These are phyloP conservation scores for Annona squamosa DNA, from an alignment of 164 flowering plant genomes.

Conservation along the genomic window DNA sequence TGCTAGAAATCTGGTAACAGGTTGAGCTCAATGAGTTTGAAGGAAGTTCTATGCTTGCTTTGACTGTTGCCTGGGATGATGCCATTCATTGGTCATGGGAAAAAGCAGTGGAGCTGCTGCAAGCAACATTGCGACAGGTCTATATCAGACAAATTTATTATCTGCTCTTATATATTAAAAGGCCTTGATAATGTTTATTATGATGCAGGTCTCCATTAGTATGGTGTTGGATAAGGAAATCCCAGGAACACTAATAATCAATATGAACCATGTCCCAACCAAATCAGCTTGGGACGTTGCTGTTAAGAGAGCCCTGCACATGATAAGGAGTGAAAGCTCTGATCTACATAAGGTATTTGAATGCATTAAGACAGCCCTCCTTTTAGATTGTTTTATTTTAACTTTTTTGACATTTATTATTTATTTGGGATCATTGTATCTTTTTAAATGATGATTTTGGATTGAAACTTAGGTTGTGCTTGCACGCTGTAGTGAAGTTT, in stretches of 20 bases:
- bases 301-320: conserved; percentile 62
- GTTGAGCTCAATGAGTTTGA: conserved; percentile 91
- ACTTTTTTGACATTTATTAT: neutral
- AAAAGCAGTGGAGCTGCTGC: conserved; percentile 46
- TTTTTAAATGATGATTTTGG: neutral
- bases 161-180: neutral
- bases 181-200: neutral
- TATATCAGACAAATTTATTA: neutral
- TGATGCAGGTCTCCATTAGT: conserved; percentile 50
- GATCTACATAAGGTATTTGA: conserved; percentile 57
- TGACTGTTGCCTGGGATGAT: conserved; percentile 85
- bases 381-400: neutral
- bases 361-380: neutral
- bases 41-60: conserved; percentile 72
- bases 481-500: conserved; percentile 72
- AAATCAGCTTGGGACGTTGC: conserved; percentile 55
- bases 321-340: conserved; percentile 45
- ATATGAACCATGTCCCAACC: conserved; percentile 53
- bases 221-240: conserved; percentile 29
- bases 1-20: conserved; percentile 43
- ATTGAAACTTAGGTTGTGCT: conserved; percentile 70
- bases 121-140: conserved; percentile 59
- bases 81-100: conserved; percentile 51
- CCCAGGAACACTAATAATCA: conserved; percentile 33
- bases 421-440: neutral